Evolutionary conservation across 768 basidiomycete genomes (phyloP).

Genomic region (Leccinum rimulosum): DNA sequence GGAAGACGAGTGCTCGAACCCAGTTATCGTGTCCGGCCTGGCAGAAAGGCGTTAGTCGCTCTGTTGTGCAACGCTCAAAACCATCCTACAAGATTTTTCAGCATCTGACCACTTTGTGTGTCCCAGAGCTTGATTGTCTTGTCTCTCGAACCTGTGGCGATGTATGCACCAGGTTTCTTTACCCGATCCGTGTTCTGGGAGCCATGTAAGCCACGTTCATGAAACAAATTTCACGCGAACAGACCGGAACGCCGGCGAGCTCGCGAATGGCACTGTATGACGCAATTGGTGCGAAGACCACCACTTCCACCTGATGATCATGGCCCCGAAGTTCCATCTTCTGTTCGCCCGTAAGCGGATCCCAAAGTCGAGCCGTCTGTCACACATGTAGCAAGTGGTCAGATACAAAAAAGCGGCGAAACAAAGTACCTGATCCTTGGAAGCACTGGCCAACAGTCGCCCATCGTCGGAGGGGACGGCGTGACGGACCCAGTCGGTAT

Average conservation of each 20-base stretch:
- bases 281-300: constrained; percentile 75
- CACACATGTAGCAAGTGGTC: background rate
- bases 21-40: constrained; percentile 86
- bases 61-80: background rate
- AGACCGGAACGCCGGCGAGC: constrained; percentile 67
- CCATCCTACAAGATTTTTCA: constrained; percentile 65
- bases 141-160: constrained; percentile 85
- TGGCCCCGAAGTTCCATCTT: constrained; percentile 86
- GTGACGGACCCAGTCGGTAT: constrained; percentile 83
- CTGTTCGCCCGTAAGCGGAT: constrained; percentile 67
- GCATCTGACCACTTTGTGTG: constrained; percentile 72
- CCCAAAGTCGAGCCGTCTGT: constrained; percentile 78
- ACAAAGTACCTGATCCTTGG: constrained; percentile 76
- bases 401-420: background rate
- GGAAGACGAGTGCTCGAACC: constrained; percentile 86
- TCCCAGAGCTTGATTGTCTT: constrained; percentile 95
- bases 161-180: constrained; percentile 55
- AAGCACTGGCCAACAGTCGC: constrained; percentile 71
- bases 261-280: constrained; percentile 77
- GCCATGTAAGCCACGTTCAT: constrained; percentile 1
- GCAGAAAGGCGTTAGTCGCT: constrained; percentile 8
- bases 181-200: constrained; percentile 48
- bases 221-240: constrained; percentile 22
- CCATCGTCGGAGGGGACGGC: constrained; percentile 70
- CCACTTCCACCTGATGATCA: constrained; percentile 81